Percentiles rank a stretch among this genome's conserved stretches.
These are phyloP conservation scores for Cladosporium sp. DNA, from an alignment of 2,329 filamentous ascomycete genomes.

Conservation along the genomic window DNA sequence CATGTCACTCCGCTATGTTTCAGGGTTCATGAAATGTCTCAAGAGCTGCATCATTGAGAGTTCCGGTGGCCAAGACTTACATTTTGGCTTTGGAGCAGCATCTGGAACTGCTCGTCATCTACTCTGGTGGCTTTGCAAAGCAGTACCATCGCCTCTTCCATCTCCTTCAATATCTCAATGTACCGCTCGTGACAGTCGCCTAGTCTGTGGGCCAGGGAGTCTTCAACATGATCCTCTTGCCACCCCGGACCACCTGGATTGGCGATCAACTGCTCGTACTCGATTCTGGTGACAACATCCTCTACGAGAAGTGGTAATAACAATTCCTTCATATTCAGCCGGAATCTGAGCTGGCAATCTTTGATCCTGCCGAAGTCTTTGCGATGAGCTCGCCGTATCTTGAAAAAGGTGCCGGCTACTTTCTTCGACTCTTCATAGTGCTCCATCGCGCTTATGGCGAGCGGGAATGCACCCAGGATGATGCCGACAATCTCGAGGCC, in stretches of 20 bases:
- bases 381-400: conserved; percentile 24
- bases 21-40: too few relatives aligned
- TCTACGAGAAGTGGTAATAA: conserved; percentile 25
- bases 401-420: conserved; percentile 23
- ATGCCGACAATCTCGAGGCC: conserved; percentile 30
- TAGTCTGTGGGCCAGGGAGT: conserved; percentile 21
- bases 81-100: conserved; percentile 1
- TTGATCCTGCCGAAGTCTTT: conserved; percentile 24
- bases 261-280: conserved; percentile 20
- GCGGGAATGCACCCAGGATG: conserved; percentile 29
- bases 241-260: conserved; percentile 23
- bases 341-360: conserved; percentile 23
- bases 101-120: conserved; percentile 19
- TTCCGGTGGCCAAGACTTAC: conserved; percentile 1
- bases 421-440: conserved; percentile 23
- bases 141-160: conserved; percentile 21
- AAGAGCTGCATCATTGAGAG: too few relatives aligned
- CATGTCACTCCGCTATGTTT: too few relatives aligned
- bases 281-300: conserved; percentile 17
- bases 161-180: conserved; percentile 22
- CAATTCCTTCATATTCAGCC: conserved; percentile 25
- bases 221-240: conserved; percentile 20
- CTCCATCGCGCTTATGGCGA: conserved; percentile 27
- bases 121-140: conserved; percentile 21
- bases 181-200: conserved; percentile 24